These are phyloP conservation scores for Kwoniella mangroviensis DNA, from an alignment of 768 basidiomycete species.

Conservation along the genomic window DNA sequence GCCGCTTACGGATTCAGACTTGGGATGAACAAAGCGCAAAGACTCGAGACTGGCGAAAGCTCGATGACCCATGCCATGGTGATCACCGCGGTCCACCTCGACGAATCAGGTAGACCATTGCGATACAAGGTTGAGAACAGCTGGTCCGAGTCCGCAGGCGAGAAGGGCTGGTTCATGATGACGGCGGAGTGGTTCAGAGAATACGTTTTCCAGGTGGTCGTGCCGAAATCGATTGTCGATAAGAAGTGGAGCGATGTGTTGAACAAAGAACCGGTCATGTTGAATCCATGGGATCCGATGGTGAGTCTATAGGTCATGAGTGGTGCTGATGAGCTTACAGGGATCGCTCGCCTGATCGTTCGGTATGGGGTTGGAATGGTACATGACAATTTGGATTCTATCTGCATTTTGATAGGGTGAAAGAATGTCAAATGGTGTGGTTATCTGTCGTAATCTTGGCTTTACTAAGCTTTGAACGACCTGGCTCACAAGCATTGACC, in stretches of 20 bases:
- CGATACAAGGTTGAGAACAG: constrained; percentile 98
- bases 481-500: too few relatives aligned
- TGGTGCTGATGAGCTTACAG: background rate
- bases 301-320: constrained; percentile 49
- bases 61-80: constrained; percentile 89
- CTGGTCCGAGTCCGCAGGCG: constrained; percentile 77
- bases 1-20: constrained; percentile 81
- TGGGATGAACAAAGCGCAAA: constrained; percentile 80
- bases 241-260: constrained; percentile 80
- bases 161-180: constrained; percentile 92
- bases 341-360: constrained; percentile 6
- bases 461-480: too few relatives aligned
- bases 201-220: constrained; percentile 91
- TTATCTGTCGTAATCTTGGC: too few relatives aligned
- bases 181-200: constrained; percentile 85
- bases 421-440: too few relatives aligned
- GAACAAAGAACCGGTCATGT: constrained; percentile 70
- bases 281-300: constrained; percentile 95
- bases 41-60: constrained; percentile 80
- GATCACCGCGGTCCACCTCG: constrained; percentile 88
- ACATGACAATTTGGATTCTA: background rate
- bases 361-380: background rate
- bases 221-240: constrained; percentile 77
- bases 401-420: too few relatives aligned
- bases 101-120: constrained; percentile 71